These are phyloP conservation scores for Bullera alba DNA, from an alignment of 768 basidiomycete genomes.

Conservation along the genomic window DNA sequence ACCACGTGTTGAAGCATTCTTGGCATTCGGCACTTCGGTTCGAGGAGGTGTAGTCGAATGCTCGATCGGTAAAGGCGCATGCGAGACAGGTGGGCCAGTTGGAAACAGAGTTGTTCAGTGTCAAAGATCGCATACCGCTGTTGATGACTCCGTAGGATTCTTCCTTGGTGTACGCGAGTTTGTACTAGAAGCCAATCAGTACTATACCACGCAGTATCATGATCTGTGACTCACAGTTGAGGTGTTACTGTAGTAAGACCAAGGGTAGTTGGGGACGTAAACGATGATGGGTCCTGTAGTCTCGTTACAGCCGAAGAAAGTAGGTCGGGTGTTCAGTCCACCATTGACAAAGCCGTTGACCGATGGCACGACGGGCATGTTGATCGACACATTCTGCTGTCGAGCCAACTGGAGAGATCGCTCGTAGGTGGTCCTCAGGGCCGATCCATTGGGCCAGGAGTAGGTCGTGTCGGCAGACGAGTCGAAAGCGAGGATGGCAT, in stretches of 20 bases:
- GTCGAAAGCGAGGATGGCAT: slow-evolving; percentile 71
- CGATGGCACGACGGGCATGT: slow-evolving; percentile 43
- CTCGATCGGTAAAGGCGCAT: slow-evolving; percentile 60
- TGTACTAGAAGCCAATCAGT: slow-evolving; percentile 43
- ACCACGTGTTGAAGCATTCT: slow-evolving; percentile 42
- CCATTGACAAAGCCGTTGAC: slow-evolving; percentile 43
- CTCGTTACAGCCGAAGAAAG: slow-evolving; percentile 42
- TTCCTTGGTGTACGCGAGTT: slow-evolving; percentile 56
- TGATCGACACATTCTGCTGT: slow-evolving; percentile 15
- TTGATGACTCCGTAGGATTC: slow-evolving; percentile 58
- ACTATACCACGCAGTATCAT: background rate
- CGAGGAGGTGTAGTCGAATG: slow-evolving; percentile 26
- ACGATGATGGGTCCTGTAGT: slow-evolving; percentile 61
- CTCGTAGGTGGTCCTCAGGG: slow-evolving; percentile 47
- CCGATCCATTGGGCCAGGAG: slow-evolving; percentile 64
- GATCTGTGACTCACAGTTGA: slow-evolving; percentile 27
- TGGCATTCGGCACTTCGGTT: slow-evolving; percentile 38
- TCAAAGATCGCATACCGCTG: slow-evolving; percentile 52
- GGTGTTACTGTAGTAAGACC: slow-evolving; percentile 33
- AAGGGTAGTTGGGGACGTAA: slow-evolving; percentile 68
- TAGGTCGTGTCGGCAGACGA: slow-evolving; percentile 49
- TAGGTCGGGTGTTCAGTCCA: slow-evolving; percentile 38
- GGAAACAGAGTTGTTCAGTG: slow-evolving; percentile 55
- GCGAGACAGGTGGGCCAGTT: slow-evolving; percentile 62
- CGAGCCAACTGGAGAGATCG: slow-evolving; percentile 16